Evolutionary conservation across 176 grass and related monocot genomes (phyloP).

Genomic region (Avena atlantica): DNA sequence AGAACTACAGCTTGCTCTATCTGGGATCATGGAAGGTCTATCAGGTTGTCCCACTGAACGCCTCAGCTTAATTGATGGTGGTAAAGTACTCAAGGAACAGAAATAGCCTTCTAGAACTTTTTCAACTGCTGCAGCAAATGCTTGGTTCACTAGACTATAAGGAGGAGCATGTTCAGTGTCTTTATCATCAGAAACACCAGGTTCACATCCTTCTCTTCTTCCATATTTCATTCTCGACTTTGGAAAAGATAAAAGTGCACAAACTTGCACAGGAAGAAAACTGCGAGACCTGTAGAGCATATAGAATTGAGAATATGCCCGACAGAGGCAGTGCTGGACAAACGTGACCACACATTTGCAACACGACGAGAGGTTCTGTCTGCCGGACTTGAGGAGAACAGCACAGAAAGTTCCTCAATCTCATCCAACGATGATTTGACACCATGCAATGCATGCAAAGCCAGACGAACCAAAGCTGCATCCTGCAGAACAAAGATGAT

Average conservation of each 20-base stretch:
- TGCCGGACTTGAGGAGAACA: conserved; percentile 70
- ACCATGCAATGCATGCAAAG: conserved; percentile 76
- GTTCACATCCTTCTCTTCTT: conserved; percentile 35
- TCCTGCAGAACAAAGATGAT: conserved; percentile 64
- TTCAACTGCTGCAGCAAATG: conserved; percentile 82
- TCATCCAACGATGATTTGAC: conserved; percentile 78
- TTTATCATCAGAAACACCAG: conserved; percentile 41
- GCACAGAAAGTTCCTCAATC: conserved; percentile 69
- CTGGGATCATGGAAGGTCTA: conserved; percentile 30
- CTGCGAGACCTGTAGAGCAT: conserved; percentile 60
- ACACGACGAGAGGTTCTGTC: conserved; percentile 75
- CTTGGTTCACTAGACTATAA: conserved; percentile 87
- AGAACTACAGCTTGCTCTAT: conserved; percentile 43
- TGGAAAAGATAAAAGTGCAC: conserved; percentile 74
- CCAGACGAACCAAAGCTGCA: conserved; percentile 72
- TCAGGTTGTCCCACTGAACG: conserved; percentile 40
- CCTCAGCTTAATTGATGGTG: conserved; percentile 71
- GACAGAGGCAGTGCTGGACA: conserved; percentile 65
- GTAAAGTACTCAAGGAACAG: conserved; percentile 85
- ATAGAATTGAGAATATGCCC: conserved; percentile 82
- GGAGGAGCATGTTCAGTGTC: conserved; percentile 40
- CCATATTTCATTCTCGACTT: conserved; percentile 40
- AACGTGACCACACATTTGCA: conserved; percentile 79
- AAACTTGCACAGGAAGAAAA: conserved; percentile 87
- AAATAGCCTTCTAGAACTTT: conserved; percentile 91